Base-by-base conservation (phyloP, 495 filamentous ascomycete species). In the Cudoniella acicularis region DNA sequence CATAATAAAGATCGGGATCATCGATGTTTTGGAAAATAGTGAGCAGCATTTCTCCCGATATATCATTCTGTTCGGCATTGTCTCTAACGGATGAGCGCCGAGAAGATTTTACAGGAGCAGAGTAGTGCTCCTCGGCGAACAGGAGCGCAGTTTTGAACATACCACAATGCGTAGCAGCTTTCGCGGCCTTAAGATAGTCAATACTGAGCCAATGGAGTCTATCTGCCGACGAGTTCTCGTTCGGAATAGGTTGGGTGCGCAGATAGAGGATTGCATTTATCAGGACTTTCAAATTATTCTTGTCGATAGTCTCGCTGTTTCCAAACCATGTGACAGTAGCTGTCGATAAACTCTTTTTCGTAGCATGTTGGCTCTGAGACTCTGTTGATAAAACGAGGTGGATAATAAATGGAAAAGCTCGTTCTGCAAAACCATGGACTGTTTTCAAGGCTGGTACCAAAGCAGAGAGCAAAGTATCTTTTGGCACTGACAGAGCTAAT, bases 1-100 rank as follows among this genome's bases (percentile, higher is more conserved):
- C 94, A 65, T 98, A 98, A 69, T 92, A 98, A 17, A 92, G 84
- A 68, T 98, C 94, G 13, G 92, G 92, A 68, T 98, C 94, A 70
- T 96, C 92, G 40, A 98, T 87, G 57, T 90, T 89, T 70, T 87
- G 87, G 68, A 91, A 98, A 1, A 98, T 89, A 9, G 82, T 75
- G 57, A 96, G 79, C 6, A 97, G 70, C 17, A 94, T 75, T 9
- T 88, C 82, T 10, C 79, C 75, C 16, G 89, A 82, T 0, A 64
- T 3, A n/a, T 61, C 61, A 1, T 24, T 0, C 18, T 55, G 49
- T 0, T 60, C 56, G 23, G 86, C 76, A 41, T 79, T 72, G 21
- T 82, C 76, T 61, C 77, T 83, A 36, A 76, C 65, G 16, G 87
- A 91, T 21, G 87, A 86, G 27, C 91, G 82, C 52, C 91, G 83